Evolutionary conservation across 1,284 basidiomycete species (phyloP).

Genomic region (Ganoderma meredithae): DNA sequence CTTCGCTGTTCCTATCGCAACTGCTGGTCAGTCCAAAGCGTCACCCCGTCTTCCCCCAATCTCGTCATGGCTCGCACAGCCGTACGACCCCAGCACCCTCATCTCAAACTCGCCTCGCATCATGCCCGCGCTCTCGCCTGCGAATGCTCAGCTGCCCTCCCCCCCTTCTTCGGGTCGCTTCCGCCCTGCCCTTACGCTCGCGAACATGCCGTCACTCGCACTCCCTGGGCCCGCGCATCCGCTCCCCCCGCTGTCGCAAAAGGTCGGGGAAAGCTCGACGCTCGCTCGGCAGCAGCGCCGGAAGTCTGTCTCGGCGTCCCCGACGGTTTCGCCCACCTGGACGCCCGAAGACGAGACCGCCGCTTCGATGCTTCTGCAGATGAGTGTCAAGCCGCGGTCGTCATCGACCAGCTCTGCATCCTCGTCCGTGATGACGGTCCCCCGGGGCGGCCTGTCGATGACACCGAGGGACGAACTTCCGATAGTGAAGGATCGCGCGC

Average conservation of each 20-base stretch:
- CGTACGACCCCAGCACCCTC: conserved; percentile 44
- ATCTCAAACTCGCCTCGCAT: conserved; percentile 33
- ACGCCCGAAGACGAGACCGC: conserved; percentile 76
- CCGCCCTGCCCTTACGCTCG: conserved; percentile 36
- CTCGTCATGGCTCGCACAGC: conserved; percentile 52
- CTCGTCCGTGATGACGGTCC: conserved; percentile 2
- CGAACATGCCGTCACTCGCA: conserved; percentile 45
- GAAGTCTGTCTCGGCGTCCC: conserved; percentile 28
- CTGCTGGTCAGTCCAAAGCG: conserved; percentile 20
- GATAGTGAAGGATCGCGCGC: conserved; percentile 11
- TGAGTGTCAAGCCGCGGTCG: conserved; percentile 51
- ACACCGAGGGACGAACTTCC: conserved; percentile 20
- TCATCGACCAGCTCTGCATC: conserved; percentile 28
- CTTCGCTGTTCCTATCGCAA: conserved; percentile 14
- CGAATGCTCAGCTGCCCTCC: conserved; percentile 50
- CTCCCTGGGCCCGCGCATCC: conserved; percentile 47
- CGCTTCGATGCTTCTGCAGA: conserved; percentile 70
- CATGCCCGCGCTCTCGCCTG: conserved; percentile 26
- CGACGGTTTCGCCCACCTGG: conserved; percentile 47
- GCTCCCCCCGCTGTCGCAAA: conserved; percentile 11
- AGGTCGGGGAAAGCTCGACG: conserved; percentile 3
- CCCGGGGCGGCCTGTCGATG: conserved; percentile 15
- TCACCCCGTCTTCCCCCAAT: conserved; percentile 55
- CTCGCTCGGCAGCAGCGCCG: conserved; percentile 16
- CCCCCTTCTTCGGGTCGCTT: conserved; percentile 52